Evolutionary conservation across 139 green algal genomes (phyloP), one percentile per base, ranked within the genome.

Genomic region (Coccomyxa sp.): DNA sequence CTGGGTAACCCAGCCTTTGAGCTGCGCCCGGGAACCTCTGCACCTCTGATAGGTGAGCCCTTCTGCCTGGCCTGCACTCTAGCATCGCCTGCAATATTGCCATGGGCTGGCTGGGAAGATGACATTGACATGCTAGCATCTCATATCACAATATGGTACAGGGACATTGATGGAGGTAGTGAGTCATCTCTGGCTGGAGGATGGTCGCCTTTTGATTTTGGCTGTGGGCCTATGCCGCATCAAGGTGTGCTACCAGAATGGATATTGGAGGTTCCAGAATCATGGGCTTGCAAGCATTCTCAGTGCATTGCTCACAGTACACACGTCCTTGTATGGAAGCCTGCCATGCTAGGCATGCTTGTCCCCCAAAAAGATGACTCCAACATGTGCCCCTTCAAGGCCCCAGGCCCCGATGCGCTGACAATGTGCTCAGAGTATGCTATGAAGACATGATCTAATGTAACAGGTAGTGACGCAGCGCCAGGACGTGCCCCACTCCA

Each of bases 131-230:
- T n/a, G n/a, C n/a, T n/a, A n/a, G n/a, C n/a, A n/a, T n/a, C n/a
- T n/a, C n/a, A n/a, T n/a, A n/a, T n/a, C n/a, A n/a, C n/a, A n/a
- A n/a, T n/a, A n/a, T n/a, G n/a, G n/a, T n/a, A n/a, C 50, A 31
- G 50, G 50, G 27, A 64, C 50, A 64, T 58, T 90, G 9, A 85
- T 88, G 81, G 84, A 89, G 74, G 80, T 90, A n/a, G 40, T 82
- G 33, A 70, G 82, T 5, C 82, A 74, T 9, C 77, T 86, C 73
- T 73, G 85, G 41, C 77, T 89, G 35, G 71, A 64, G 33, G 86
- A 91, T 39, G 87, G 87, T 6, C 83, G 86, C 75, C 77, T 91
- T 33, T 75, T 91, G 29, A 36, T 91, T 0, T 71, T 91, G 58
- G 85, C 86, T 0, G 84, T 78, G 0, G 85, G 76, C 3, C 8